Percentiles rank a stretch among this genome's conserved stretches.
phyloP scores from a whole-genome alignment of 208 protist species.

The Trypanosoma vivax region DNA sequence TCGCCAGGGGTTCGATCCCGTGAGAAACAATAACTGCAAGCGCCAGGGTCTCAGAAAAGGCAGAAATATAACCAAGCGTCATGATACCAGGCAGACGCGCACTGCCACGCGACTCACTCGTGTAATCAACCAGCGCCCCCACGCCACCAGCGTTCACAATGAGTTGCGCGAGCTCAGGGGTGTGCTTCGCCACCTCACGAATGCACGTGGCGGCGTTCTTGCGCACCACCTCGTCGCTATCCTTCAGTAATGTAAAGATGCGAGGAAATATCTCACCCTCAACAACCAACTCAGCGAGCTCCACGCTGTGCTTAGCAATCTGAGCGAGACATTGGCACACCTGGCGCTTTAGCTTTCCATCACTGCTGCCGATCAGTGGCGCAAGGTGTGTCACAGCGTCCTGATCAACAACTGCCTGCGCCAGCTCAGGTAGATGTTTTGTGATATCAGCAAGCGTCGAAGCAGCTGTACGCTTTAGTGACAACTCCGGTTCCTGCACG shows the following conservation, averaged over 20 bases:
- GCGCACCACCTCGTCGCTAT: slow-evolving; percentile 92
- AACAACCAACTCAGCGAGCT: slow-evolving; percentile 97
- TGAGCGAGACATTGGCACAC: slow-evolving; percentile 93
- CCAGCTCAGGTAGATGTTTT: slow-evolving; percentile 94
- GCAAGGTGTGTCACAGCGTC: slow-evolving; percentile 95
- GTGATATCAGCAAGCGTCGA: slow-evolving; percentile 94
- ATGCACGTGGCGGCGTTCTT: slow-evolving; percentile 97
- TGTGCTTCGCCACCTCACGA: slow-evolving; percentile 98
- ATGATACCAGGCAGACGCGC: slow-evolving; percentile 96
- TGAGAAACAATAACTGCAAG: slow-evolving; percentile 93
- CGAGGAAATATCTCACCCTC: slow-evolving; percentile 98
- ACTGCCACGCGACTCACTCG: slow-evolving; percentile 87
- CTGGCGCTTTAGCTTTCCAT: slow-evolving; percentile 96
- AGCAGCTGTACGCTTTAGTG: slow-evolving; percentile 95
- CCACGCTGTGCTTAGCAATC: slow-evolving; percentile 97
- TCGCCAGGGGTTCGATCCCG: slow-evolving; percentile 88
- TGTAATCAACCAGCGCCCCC: slow-evolving; percentile 97
- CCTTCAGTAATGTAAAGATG: slow-evolving; percentile 94
- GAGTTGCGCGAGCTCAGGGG: slow-evolving; percentile 95
- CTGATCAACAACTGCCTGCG: slow-evolving; percentile 94
- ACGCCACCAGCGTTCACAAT: slow-evolving; percentile 97
- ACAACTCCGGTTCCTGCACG: slow-evolving; percentile 97
- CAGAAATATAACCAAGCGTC: slow-evolving; percentile 97
- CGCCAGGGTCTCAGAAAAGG: slow-evolving; percentile 96
- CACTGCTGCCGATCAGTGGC: slow-evolving; percentile 92